These are phyloP conservation scores for Monosporozyma aerobia DNA, from an alignment of 805 yeast species.

Conservation along the genomic window DNA sequence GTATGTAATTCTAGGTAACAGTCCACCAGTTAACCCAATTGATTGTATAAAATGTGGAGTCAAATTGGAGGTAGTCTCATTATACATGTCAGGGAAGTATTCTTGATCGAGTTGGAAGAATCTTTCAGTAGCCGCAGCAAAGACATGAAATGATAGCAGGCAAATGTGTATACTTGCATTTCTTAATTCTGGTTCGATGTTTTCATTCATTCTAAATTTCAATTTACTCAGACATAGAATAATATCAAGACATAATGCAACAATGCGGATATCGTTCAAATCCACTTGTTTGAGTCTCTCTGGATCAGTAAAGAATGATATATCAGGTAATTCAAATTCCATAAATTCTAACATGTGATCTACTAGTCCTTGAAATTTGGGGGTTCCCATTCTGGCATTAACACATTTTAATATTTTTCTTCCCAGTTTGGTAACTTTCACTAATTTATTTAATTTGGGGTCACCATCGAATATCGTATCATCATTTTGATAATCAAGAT, in stretches of 20 bases:
- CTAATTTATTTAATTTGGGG: conserved; percentile 8
- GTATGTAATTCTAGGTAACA: conserved; percentile 7
- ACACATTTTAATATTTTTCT: conserved; percentile 13
- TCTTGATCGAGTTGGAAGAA: conserved; percentile 13
- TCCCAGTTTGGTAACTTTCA: conserved; percentile 10
- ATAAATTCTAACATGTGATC: not conserved
- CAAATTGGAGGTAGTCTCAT: conserved; percentile 2
- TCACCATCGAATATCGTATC: not conserved
- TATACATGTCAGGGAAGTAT: conserved; percentile 11
- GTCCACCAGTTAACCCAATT: not conserved
- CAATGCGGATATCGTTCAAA: conserved; percentile 1
- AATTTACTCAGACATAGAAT: conserved; percentile 10
- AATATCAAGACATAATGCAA: conserved; percentile 3
- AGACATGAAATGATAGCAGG: conserved; percentile 12
- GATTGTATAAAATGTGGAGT: conserved; percentile 15
- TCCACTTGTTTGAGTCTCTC: not conserved
- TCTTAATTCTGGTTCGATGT: conserved; percentile 5
- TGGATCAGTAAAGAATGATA: not conserved
- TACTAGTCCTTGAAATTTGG: conserved; percentile 6
- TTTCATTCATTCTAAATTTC: conserved; percentile 8
- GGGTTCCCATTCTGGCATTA: conserved; percentile 6
- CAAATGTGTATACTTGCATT: conserved; percentile 7
- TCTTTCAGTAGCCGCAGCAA: conserved; percentile 9
- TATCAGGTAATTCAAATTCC: conserved; percentile 2
- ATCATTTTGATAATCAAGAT: conserved; percentile 5